phyloP scores from a whole-genome alignment of 202 grass and related monocot genomes.

The Tripidium arundinaceum region DNA sequence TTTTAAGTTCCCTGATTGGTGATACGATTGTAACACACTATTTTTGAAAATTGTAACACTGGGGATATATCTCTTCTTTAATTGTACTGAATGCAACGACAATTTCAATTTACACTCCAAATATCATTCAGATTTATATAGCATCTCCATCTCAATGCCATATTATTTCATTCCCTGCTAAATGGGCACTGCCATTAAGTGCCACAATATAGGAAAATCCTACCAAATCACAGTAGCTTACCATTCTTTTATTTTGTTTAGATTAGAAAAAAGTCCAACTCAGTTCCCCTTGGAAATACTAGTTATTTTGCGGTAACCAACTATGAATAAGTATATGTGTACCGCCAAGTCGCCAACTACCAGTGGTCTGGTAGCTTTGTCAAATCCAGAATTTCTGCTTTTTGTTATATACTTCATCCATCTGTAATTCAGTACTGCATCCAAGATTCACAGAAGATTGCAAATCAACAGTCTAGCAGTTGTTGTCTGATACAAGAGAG shows the following conservation, averaged over 20 bases:
- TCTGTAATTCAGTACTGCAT: neutral
- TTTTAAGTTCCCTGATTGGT: neutral
- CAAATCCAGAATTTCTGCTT: neutral
- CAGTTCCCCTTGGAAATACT: neutral
- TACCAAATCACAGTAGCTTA: neutral
- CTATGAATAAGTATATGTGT: neutral
- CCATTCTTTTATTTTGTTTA: neutral
- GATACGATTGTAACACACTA: neutral
- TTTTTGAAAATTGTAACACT: neutral
- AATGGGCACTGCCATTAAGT: neutral
- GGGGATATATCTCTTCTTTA: neutral
- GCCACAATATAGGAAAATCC: neutral
- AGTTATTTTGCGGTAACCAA: neutral
- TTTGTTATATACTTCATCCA: neutral
- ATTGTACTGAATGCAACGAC: neutral
- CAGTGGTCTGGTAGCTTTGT: neutral
- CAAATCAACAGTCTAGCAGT: neutral
- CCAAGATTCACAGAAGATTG: neutral
- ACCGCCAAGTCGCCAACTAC: neutral
- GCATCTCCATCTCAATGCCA: neutral
- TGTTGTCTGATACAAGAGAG: neutral
- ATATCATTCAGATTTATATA: neutral
- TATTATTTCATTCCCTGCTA: neutral
- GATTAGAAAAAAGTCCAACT: neutral
- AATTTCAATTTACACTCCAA: neutral